These are phyloP conservation scores for Russula ochroleuca DNA, from an alignment of 768 basidiomycete genomes.

Conservation along the genomic window DNA sequence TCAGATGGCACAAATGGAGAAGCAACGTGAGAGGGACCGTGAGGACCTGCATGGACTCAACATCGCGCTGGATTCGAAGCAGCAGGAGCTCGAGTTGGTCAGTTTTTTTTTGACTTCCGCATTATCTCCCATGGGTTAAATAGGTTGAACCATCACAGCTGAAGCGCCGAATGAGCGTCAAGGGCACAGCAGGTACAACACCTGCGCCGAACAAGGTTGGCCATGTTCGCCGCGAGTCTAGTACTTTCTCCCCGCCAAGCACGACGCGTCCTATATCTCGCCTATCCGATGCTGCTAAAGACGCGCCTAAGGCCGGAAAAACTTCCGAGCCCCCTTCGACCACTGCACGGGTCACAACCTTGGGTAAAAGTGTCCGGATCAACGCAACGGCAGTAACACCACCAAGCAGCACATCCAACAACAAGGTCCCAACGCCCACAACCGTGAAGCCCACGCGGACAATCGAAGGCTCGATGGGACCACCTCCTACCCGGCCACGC, in stretches of 20 bases:
- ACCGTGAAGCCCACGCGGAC: conserved; percentile 17
- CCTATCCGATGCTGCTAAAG: conserved; percentile 25
- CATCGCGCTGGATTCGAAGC: conserved; percentile 89
- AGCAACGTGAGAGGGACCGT: conserved; percentile 60
- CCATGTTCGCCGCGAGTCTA: conserved; percentile 27
- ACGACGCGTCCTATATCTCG: conserved; percentile 25
- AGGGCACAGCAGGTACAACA: conserved; percentile 21
- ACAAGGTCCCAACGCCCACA: conserved; percentile 20
- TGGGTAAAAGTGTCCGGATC: conserved; percentile 28
- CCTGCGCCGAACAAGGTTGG: conserved; percentile 20
- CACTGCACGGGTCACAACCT: conserved; percentile 15
- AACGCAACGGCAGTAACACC: conserved; percentile 19
- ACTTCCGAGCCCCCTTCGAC: conserved; percentile 7
- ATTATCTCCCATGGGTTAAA: neutral
- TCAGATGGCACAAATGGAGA: conserved; percentile 66
- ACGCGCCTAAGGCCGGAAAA: conserved; percentile 23
- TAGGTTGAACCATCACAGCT: conserved; percentile 2
- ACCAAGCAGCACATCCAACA: conserved; percentile 3
- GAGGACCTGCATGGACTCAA: conserved; percentile 82
- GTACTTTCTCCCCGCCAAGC: conserved; percentile 13
- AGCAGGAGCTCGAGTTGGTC: conserved; percentile 89
- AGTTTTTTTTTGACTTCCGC: conserved; percentile 31
- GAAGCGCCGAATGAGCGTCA: conserved; percentile 26
- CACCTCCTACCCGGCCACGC: conserved; percentile 16
- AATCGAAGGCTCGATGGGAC: conserved; percentile 22